Base-by-base conservation (phyloP, 2,329 filamentous ascomycete genomes). In the Arthrobotrys conoides region DNA sequence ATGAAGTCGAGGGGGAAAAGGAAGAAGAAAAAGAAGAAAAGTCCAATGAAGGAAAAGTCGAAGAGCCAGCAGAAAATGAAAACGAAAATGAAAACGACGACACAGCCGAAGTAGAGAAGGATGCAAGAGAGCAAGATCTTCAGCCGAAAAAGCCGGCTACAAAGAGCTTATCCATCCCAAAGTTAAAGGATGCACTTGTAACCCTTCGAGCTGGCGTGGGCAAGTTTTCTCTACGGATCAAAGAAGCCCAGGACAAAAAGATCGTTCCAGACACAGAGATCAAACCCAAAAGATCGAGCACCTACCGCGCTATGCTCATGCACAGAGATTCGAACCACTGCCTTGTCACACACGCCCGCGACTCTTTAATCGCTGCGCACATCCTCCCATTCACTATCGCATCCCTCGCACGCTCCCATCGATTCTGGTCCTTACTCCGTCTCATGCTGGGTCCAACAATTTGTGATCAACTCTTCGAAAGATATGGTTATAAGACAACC, bases 371-470 rank as follows among this genome's bases (percentile, higher is more conserved):
- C 59, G 73, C 73, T 2, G 73, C 73, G n/a, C 73, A 77, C 18
- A 77, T 77, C 9, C 73, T 77, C 27, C 73, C 73, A 22, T 77
- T 77, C 51, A 77, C 61, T 5, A 77, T 77, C 5, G 73, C 73
- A 6, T 77, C 73, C 0, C 30, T 77, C 10, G 49, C 67, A 22
- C 59, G 67, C 16, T 59, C 67, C 10, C 73, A 77, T 46, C 67
- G 66, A 18, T 77, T 77, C 33, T 77, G 73, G 73, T 77, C 73
- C 3, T 22, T 77, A 33, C 41, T 77, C 24, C 73, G 66, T 33
- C 41, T 77, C 20, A 77, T 77, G 73, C 53, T 77, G 6, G 73
- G 73, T 5, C 73, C 73, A 12, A 48, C 41, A 12, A 71, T 71
- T 22, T 71, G 66, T 44, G 67, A 71, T 24, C 48, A 68, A 41